Evolutionary conservation across 371 early-diverging fungal genomes (phyloP), one percentile per base, ranked within the genome.

Genomic region (Mucor sp.): DNA sequence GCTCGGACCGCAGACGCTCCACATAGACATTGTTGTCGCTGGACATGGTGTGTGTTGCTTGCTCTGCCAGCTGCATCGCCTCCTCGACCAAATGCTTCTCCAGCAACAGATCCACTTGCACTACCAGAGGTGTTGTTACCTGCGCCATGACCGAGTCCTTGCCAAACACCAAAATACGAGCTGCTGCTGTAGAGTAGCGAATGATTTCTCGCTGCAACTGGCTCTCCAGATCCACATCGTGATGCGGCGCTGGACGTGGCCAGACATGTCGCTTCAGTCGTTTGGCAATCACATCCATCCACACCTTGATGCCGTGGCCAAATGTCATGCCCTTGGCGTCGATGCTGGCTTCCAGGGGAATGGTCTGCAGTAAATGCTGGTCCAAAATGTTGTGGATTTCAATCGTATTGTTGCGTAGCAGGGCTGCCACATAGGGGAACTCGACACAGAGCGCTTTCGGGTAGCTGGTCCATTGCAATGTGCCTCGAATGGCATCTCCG

Each of bases 401-500:
- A 17, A 95, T 81, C 0, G 84, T 79, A 32, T 89, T 80, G 64
- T 89, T 91, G 8, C 83, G 73, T 32, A 95, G 79, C 1, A 95
- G 77, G 2, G 94, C 89, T 7, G 89, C 80, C 1, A 90, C 87
- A 62, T 93, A 93, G 0, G 95, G 95, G 59, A 81, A 92, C 50
- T 94, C 92, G 19, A 92, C 90, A 12, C 88, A 86, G 6, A 90
- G 62, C 6, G 91, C 78, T 67, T 87, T 80, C 3, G 94, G 94
- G 58, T 90, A 86, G 39, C 86, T 82, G 1, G 89, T 75, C 93
- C 93, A 94, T 66, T 90, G 86, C 27, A 94, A 60, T 0, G 92
- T 93, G n/a, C 94, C 93, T 60, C 91, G 83, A 8, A 90, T 84
- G 32, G 94, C 86, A 55, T 93, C 92, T 3, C 94, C 94, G 6